phyloP scores from a whole-genome alignment of 306 rosid species.

The Glycine soja region DNA sequence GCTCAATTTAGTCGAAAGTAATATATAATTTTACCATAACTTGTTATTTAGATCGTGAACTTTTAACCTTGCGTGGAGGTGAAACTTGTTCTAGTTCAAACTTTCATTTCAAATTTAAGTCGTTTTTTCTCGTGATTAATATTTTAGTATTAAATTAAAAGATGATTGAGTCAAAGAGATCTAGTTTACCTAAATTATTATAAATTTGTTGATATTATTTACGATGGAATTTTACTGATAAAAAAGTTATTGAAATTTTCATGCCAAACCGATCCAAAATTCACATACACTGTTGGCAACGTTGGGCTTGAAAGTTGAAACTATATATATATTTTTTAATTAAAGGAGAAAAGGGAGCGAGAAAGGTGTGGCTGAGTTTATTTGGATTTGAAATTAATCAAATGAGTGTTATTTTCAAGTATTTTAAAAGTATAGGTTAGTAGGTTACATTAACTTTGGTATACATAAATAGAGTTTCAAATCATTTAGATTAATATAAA shows the following conservation, averaged over 20 bases:
- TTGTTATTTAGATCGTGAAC: background rate
- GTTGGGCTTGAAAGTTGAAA: background rate
- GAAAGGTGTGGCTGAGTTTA: background rate
- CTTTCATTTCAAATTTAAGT: background rate
- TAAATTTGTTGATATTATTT: no score
- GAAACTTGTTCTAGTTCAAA: background rate
- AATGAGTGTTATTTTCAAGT: background rate
- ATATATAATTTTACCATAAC: background rate
- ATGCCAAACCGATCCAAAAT: background rate
- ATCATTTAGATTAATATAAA: background rate
- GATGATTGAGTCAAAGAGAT: no score
- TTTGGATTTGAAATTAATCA: background rate
- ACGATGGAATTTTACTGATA: no score
- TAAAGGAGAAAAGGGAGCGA: background rate
- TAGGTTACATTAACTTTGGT: background rate
- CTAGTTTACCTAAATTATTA: no score
- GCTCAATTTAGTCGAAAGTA: background rate
- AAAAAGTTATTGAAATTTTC: background rate
- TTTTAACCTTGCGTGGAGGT: slow-evolving; percentile 4
- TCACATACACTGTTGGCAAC: background rate
- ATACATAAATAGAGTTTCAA: background rate
- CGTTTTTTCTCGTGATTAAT: background rate
- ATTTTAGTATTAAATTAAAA: no score
- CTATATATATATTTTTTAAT: background rate
- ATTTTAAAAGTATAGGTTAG: background rate